Percentiles rank a stretch among this genome's conserved stretches.
phyloP scores from a whole-genome alignment of 139 green algal genomes.

The Zygnema circumcarinatum region DNA sequence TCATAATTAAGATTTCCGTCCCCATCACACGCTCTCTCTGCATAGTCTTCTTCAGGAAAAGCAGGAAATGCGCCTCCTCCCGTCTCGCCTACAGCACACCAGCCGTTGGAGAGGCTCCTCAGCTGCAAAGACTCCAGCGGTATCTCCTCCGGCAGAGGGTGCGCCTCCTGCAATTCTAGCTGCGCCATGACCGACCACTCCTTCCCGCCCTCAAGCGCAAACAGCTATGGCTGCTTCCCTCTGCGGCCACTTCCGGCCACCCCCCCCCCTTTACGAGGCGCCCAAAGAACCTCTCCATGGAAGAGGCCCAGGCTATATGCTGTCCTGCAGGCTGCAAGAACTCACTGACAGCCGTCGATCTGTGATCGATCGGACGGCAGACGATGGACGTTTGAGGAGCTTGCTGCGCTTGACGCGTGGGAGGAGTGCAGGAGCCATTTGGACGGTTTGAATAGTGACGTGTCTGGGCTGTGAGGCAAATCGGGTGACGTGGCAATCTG shows the following conservation, averaged over 20 bases:
- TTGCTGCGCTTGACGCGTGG: too few species aligned
- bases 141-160: conserved; percentile 2
- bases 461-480: too few species aligned
- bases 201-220: not conserved
- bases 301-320: not conserved
- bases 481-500: too few species aligned
- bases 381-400: too few species aligned
- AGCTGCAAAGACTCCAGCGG: not conserved
- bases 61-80: not conserved
- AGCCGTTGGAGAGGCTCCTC: not conserved
- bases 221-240: too few species aligned
- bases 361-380: too few species aligned
- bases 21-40: not conserved
- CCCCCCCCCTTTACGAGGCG: not conserved
- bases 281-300: not conserved
- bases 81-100: not conserved
- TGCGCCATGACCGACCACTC: not conserved
- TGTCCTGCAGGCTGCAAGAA: not conserved
- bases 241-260: too few species aligned
- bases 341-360: not conserved
- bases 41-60: not conserved
- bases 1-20: not conserved
- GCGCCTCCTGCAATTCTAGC: not conserved
- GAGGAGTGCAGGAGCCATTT: too few species aligned
- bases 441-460: too few species aligned